Base-by-base conservation (phyloP, 352 stramenopile genomes). In the Phytophthora tubulina region DNA sequence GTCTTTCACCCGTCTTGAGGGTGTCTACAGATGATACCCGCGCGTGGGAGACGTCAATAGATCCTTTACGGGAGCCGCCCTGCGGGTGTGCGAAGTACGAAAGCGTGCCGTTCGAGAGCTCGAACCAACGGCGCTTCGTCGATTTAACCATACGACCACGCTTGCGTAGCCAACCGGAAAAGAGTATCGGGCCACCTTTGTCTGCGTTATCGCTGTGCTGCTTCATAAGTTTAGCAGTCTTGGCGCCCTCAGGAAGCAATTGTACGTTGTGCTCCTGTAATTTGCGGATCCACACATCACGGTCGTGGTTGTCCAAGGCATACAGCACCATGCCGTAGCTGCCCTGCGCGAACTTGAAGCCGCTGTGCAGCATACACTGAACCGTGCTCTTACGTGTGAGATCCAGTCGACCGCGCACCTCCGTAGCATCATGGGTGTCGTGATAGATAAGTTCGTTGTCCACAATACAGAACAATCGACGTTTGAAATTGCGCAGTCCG, bases 361-460 rank as follows among this genome's bases (percentile, higher is more conserved):
- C 89, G 46, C 86, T 93, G 66, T 95, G 87, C 10, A 87, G 55
- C 27, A 96, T 67, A 30, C 76, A 88, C 63, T 93, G 79, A 17
- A 94, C 79, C 1, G 78, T 81, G 39, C 81, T 94, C 51, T 81
- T 84, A 36, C 88, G 86, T 15, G 70, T 75, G 52, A 96, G 67
- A 71, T 96, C 87, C 14, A 96, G 74, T 68, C 83, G 80, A 4
- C 89, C 89, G 36, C 86, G 86, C 57, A 96, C 85, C 56, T 94
- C 87, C 21, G 80, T 84, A 5, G 87, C 87, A 36, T 94, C 87
- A 52, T 95, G 87, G 35, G 81, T 84, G 50, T 96, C 88, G 62
- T 95, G 88, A 67, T 94, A 96, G 62, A 95, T 90, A 39, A 96
- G 84, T 50, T 95, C 88, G 52, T 91, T 81, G 67, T 94, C 89